Percentiles rank a stretch among this genome's conserved stretches.
phyloP scores from a whole-genome alignment of 345 rosid species.

The Capsella bursapastoris region DNA sequence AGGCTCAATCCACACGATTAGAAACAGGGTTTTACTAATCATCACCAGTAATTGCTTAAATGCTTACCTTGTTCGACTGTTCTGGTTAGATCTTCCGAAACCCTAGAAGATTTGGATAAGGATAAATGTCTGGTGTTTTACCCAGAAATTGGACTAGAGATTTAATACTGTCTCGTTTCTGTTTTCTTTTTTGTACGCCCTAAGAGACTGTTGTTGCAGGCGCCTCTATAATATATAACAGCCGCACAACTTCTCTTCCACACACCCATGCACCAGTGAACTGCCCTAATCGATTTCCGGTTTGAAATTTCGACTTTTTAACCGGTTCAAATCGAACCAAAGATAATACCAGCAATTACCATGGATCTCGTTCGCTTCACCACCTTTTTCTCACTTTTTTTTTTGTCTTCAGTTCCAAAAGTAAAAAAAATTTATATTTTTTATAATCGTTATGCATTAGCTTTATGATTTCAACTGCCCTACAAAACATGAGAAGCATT shows the following conservation, averaged over 20 bases:
- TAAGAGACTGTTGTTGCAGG: slow-evolving; percentile 23
- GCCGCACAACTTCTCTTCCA: slow-evolving; percentile 39
- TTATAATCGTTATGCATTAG: no score
- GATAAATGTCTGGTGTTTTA: slow-evolving; percentile 31
- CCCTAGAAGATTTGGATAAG: slow-evolving; percentile 39
- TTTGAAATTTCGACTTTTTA: not conserved
- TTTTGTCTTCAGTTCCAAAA: no score
- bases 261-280: slow-evolving; percentile 42
- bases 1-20: not conserved
- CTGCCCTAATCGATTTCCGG: slow-evolving; percentile 62
- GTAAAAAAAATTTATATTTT: no score
- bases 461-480: no score
- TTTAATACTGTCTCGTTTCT: slow-evolving; percentile 70
- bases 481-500: not conserved
- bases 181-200: slow-evolving; percentile 44
- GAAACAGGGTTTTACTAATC: not conserved
- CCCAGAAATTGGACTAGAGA: slow-evolving; percentile 45
- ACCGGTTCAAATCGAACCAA: slow-evolving; percentile 21
- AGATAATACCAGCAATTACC: not conserved
- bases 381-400: no score
- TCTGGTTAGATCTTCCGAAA: slow-evolving; percentile 35
- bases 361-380: not conserved
- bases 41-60: not conserved
- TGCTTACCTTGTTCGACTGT: slow-evolving; percentile 33
- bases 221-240: slow-evolving; percentile 50